Evolutionary conservation across 331 rosid species (phyloP), one percentile per base, ranked within the genome.

Genomic region (Quercus phellos): DNA sequence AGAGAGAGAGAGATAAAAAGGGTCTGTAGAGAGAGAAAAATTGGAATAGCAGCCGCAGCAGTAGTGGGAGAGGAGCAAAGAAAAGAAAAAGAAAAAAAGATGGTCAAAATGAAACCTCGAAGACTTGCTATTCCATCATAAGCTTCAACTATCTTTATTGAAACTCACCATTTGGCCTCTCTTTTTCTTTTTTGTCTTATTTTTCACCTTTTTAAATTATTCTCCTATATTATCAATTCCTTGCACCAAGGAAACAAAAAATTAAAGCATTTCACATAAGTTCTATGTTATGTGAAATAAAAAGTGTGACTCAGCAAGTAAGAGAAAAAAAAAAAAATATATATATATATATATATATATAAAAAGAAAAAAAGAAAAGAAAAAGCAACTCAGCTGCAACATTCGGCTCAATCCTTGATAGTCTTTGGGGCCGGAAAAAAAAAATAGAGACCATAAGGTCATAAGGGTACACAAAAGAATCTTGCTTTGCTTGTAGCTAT

Each of bases 71-170:
- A 34, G 11, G 84, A 86, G 79, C 77, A 87, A 85, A 83, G 78
- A 76, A 82, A 43, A 74, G 78, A 70, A 46, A 58, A 73, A 85
- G 81, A 81, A 77, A 73, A 82, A 78, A 87, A 86, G 90, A 86
- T 84, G 96, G 97, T 88, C 93, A 91, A 93, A 94, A 91, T 95
- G 82, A 80, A 51, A 69, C 88, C 97, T 84, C 91, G 85, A 91
- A 87, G 88, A 85, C 90, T 88, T 84, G 90, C 73, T 82, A 75
- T 90, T 89, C 90, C 90, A 88, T 88, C 90, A 83, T 88, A 84
- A 83, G 82, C 89, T 84, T 85, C 87, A 71, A 46, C 83, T 73
- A 21, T 84, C 93, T 92, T 92, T 90, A 92, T 92, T 92, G 97
- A 92, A 92, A 89, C 92, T 87, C 92, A 58, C 96, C 92, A 91